Conservation (phyloP, 2,329 filamentous ascomycete species). For the Diaporthe vaccinii region DNA sequence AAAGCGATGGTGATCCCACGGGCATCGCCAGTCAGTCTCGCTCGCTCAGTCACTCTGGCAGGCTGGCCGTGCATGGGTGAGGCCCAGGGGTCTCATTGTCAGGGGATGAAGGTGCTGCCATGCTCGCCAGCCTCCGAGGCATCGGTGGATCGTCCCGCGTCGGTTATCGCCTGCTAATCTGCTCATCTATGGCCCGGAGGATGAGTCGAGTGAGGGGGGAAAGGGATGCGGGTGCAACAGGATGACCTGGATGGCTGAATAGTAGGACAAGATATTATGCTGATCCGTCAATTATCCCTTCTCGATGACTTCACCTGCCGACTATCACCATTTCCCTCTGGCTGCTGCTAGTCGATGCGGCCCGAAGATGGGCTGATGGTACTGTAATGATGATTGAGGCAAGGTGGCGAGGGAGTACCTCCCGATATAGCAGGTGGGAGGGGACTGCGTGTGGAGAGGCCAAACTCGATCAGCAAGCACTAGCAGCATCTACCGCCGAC, state of each 20-base stretch:
- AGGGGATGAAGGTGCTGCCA: slow-evolving; percentile 11
- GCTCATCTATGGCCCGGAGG: not conserved
- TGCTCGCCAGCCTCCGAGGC: slow-evolving; percentile 2
- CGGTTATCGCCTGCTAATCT: slow-evolving; percentile 25
- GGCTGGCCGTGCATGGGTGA: slow-evolving; percentile 7
- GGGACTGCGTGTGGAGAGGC: slow-evolving; percentile 4
- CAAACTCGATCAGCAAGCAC: not conserved
- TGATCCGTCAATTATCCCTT: slow-evolving; percentile 11
- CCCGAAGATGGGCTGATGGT: not conserved
- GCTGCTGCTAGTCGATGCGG: slow-evolving; percentile 27
- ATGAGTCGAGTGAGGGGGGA: not conserved
- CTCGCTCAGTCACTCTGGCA: not conserved
- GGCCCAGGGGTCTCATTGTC: slow-evolving; percentile 1
- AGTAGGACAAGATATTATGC: slow-evolving; percentile 13
- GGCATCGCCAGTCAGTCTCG: not conserved
- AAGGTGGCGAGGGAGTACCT: slow-evolving; percentile 12
- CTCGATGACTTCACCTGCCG: slow-evolving; percentile 14
- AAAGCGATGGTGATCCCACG: slow-evolving; percentile 18
- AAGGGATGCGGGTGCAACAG: not conserved
- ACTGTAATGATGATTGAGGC: not conserved
- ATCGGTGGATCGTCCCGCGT: slow-evolving; percentile 5
- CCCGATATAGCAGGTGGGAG: not conserved
- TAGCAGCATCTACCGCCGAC: slow-evolving; percentile 15
- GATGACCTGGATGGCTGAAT: slow-evolving; percentile 6
- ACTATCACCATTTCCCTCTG: slow-evolving; percentile 29